Evolutionary conservation across 1,284 basidiomycete genomes (phyloP), one percentile per base, ranked within the genome.

Genomic region (Cystobasidium slooffiae): DNA sequence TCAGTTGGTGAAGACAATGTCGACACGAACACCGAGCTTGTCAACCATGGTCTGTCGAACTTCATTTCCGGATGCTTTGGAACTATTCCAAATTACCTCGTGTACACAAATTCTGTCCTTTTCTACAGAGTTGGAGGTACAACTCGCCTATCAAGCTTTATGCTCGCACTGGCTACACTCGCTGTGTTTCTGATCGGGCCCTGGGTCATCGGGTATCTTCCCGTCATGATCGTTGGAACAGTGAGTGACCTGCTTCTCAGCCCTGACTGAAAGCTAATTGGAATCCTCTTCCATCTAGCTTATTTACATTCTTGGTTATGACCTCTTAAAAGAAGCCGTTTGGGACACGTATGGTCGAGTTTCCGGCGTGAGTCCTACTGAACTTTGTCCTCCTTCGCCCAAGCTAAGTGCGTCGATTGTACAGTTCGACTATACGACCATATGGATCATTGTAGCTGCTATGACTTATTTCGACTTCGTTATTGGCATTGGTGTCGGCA

Each of bases 71-170:
- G 94, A 1, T 75, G 91, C 2, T 79, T 91, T 24, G 94, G 94
- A 3, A 90, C 90, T 4, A 93, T 93, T 18, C 83, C 84, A 7
- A 81, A 80, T 52, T 80, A 80, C 59, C 51, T 63, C 5, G 91
- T 92, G 41, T 93, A 96, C 83, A 93, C 96, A 67, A 97, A 97
- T 82, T 94, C 92, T 0, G 85, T 96, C 12, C 82, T 97, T 85
- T 94, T 99, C 83, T 97, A 97, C 83, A 91, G 94, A 44, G 92
- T 97, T 9, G 96, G 96, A 1, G 96, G 96, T 6, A 89, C 87
- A 12, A 94, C 90, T 1, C 86, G 94, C 16, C 83, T 94, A 16
- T 89, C 94, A 4, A 93, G 94, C 0, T 88, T 97, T 76, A 85
- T 99, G 84, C 88, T 99, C 6, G 94, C 92, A 0, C 82, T 87